These are phyloP conservation scores for Colletotrichum endophyticum DNA, from an alignment of 2,329 filamentous ascomycete species.

Conservation along the genomic window DNA sequence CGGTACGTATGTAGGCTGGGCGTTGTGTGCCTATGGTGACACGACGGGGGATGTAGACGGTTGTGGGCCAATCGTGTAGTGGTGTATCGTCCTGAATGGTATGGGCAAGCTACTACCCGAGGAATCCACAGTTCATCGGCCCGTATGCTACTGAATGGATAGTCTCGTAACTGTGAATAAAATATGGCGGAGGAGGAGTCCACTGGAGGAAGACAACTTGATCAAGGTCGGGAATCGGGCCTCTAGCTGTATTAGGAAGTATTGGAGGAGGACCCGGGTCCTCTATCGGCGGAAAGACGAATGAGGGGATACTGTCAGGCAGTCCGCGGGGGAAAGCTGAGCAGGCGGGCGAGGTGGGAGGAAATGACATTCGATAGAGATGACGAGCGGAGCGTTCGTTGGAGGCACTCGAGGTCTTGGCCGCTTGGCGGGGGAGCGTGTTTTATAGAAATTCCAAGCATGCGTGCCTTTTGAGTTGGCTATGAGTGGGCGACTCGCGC, in stretches of 20 bases:
- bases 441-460: constrained; percentile 6
- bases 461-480: background rate
- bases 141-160: background rate
- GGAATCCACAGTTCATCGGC: background rate
- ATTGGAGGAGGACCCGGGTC: background rate
- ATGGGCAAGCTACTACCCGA: background rate
- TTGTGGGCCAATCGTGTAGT: background rate
- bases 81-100: background rate
- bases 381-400: background rate
- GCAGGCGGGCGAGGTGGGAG: background rate
- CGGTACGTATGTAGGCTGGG: background rate
- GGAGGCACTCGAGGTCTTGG: background rate
- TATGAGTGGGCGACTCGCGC: background rate
- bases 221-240: background rate
- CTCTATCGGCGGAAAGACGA: background rate
- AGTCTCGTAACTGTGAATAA: background rate
- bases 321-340: background rate
- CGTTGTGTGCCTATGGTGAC: background rate
- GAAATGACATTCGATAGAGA: constrained; percentile 5
- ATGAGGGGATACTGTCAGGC: background rate
- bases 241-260: background rate
- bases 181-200: background rate
- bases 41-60: background rate
- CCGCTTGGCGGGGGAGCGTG: constrained; percentile 10
- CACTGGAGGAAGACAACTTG: background rate